These are phyloP conservation scores for Zasmidium citrigriseum DNA, from an alignment of 2,329 filamentous ascomycete genomes.

Conservation along the genomic window DNA sequence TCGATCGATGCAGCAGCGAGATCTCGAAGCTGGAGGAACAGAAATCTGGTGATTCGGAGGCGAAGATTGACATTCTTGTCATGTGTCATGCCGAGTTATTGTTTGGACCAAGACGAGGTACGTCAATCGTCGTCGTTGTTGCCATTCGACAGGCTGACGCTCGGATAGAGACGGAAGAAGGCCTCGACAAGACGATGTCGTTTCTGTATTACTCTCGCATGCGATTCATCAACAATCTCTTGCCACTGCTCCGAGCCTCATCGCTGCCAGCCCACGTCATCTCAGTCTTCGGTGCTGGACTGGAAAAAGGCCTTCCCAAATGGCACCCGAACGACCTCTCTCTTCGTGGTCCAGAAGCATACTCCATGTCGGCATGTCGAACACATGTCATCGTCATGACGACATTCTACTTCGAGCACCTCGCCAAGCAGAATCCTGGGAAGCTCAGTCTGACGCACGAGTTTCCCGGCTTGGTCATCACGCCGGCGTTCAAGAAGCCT, in stretches of 20 bases:
- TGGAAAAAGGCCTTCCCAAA: slow-evolving; percentile 12
- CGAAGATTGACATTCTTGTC: slow-evolving; percentile 42
- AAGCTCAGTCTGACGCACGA: slow-evolving; percentile 21
- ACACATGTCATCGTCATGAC: slow-evolving; percentile 23
- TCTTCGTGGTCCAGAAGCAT: slow-evolving; percentile 11
- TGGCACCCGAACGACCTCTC: slow-evolving; percentile 21
- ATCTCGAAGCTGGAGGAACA: slow-evolving; percentile 23
- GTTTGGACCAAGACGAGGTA: slow-evolving; percentile 19
- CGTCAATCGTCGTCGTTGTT: neutral
- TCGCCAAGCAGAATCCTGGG: slow-evolving; percentile 20
- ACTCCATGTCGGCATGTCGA: slow-evolving; percentile 16
- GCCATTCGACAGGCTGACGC: neutral
- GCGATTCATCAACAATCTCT: slow-evolving; percentile 20
- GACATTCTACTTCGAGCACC: slow-evolving; percentile 25
- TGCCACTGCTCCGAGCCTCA: slow-evolving; percentile 21
- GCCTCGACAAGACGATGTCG: slow-evolving; percentile 24
- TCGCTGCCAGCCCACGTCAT: slow-evolving; percentile 18
- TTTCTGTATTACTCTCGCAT: slow-evolving; percentile 30
- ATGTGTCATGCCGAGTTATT: slow-evolving; percentile 40
- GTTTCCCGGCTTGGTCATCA: slow-evolving; percentile 27
- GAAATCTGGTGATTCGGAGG: slow-evolving; percentile 25
- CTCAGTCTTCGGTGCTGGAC: slow-evolving; percentile 24
- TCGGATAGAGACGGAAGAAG: slow-evolving; percentile 22
- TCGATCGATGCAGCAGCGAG: slow-evolving; percentile 35
- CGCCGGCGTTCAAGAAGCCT: slow-evolving; percentile 11